Evolutionary conservation across 2,329 filamentous ascomycete genomes (phyloP), one percentile per base, ranked within the genome.

Genomic region (Acarospora socialis): DNA sequence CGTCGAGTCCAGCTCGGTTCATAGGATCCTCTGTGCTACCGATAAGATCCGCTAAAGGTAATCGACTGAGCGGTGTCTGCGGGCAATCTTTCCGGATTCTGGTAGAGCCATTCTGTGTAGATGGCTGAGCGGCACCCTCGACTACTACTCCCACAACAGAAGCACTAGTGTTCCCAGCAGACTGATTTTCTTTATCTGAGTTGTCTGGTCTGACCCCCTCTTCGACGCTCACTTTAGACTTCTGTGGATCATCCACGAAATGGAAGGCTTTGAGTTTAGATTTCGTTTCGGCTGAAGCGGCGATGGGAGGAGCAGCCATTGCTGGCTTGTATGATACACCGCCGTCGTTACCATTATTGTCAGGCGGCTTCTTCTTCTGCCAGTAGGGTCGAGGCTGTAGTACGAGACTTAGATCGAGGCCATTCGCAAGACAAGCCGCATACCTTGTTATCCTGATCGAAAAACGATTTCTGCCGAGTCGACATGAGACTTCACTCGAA

Each of bases 31-130:
- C 70, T 28, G 63, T 62, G 46, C 73, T 71, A 39, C 68, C 68
- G 27, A 76, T 69, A 19, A 76, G 54, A 39, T 75, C 70, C 19
- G 68, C 68, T 8, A 76, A 53, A 15, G 70, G 68, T 22, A 75
- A 60, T 34, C 68, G 57, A 25, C 70, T 66, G 15, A 63, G 65
- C 2, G 72, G 70, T 9, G 71, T 76, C 23, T 69, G 70, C 3
- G 71, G 71, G 30, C 56, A 57, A 25, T 35, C 32, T 17, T 30
- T 19, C 15, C 21, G 16, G 12, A 34, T 28, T 24, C 37, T 42
- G n/a, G 14, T 28, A 10, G n/a, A n/a, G n/a, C n/a, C n/a, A n/a
- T n/a, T n/a, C n/a, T n/a, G n/a, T n/a, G n/a, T n/a, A n/a, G n/a
- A n/a, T n/a, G n/a, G n/a, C n/a, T n/a, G n/a, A n/a, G n/a, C n/a